phyloP scores from a whole-genome alignment of 2,329 filamentous ascomycete genomes.

The Cryphonectria radicalis region DNA sequence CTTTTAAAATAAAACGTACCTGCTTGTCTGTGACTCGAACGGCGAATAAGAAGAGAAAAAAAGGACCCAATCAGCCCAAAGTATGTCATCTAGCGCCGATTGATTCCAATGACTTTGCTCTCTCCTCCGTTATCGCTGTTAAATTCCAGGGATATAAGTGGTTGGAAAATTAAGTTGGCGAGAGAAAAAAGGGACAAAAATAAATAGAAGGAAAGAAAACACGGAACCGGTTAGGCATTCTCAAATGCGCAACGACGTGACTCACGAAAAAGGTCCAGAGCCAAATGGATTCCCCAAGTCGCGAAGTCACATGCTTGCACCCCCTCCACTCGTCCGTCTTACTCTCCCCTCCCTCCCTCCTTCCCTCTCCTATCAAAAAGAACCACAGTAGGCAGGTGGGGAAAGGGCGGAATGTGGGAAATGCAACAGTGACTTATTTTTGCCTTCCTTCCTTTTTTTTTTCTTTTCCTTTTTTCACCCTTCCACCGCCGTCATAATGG shows the following conservation, averaged over 20 bases:
- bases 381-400: not conserved
- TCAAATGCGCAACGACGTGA: constrained; percentile 23
- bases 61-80: not conserved
- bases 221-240: not conserved
- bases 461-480: not conserved
- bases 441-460: not conserved
- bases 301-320: constrained; percentile 14
- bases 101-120: not conserved
- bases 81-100: not conserved
- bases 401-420: not conserved
- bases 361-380: not conserved
- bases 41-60: not conserved
- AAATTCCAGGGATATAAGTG: not conserved
- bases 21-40: not conserved
- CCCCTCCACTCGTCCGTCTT: constrained; percentile 20
- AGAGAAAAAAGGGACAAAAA: not conserved
- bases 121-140: constrained; percentile 4
- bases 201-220: not conserved
- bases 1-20: not conserved
- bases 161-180: not conserved
- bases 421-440: not conserved
- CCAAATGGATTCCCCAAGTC: not conserved
- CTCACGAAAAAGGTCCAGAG: constrained; percentile 28
- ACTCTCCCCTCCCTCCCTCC: not conserved
- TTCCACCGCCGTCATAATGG: not conserved